Evolutionary conservation across 352 stramenopile genomes (phyloP).

Genomic region (Nothophytophthora sp.): DNA sequence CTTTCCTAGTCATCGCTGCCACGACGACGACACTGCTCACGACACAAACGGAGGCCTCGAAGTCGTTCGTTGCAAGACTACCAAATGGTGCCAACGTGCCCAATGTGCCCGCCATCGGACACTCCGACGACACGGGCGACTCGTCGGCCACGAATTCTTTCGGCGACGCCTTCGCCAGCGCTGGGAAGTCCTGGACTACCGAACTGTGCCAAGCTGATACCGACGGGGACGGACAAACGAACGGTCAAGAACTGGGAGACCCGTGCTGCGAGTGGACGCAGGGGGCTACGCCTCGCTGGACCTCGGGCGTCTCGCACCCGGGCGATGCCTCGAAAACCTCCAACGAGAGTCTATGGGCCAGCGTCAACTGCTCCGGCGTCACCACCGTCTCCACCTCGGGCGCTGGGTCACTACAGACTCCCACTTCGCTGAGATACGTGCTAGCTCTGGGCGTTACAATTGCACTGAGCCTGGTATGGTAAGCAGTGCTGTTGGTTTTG

Average conservation of each 20-base stretch:
- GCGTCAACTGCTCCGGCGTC: conserved; percentile 5
- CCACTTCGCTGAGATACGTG: neutral
- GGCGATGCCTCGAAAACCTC: conserved; percentile 19
- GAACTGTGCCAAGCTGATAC: conserved; percentile 33
- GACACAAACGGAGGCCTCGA: neutral
- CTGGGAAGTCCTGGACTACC: conserved; percentile 36
- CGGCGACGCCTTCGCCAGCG: conserved; percentile 31
- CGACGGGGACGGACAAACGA: no score
- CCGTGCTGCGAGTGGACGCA: no score
- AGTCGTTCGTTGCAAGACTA: conserved; percentile 26
- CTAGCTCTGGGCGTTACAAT: neutral
- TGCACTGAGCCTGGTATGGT: neutral
- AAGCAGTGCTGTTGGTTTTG: neutral
- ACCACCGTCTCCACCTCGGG: conserved; percentile 9
- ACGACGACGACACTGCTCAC: neutral
- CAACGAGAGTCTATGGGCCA: conserved; percentile 20
- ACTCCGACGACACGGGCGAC: conserved; percentile 21
- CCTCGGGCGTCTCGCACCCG: conserved; percentile 25
- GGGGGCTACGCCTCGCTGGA: conserved; percentile 9
- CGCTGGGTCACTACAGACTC: neutral
- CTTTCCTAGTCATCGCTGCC: neutral
- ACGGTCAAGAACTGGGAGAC: no score
- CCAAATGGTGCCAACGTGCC: conserved; percentile 45
- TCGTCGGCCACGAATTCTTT: conserved; percentile 24
- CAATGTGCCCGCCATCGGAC: conserved; percentile 29